Base-by-base conservation (phyloP, 495 filamentous ascomycete genomes). In the Trichoderma erinaceum region DNA sequence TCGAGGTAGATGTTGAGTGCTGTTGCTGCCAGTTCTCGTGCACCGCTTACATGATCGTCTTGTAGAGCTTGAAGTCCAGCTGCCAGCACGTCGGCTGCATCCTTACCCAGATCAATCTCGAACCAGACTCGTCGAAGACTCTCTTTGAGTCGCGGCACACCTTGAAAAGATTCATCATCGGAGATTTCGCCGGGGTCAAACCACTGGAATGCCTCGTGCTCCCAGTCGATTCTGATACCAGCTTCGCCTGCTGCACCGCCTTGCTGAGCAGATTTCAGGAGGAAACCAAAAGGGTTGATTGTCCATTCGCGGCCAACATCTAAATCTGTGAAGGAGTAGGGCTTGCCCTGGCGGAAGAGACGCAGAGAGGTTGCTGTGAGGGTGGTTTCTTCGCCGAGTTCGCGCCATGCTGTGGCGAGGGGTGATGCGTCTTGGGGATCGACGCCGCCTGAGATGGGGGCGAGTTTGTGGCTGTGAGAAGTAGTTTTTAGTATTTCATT, bases 381-480 rank as follows among this genome's bases (percentile, higher is more conserved):
- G 0, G 74, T 78, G 0, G 88, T 90, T 71, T 90, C 88, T 75
- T 91, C 88, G 4, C 70, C 66, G 16, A 91, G 75, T 71, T 89
- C 87, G 25, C 88, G 83, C 79, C 83, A 84, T 61, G 88, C 88
- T 0, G 87, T 81, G 2, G 75, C 72, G 23, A 86, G 69, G 0
- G 87, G 83, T 11, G 73, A 77, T 0, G 75, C 67, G 70, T 90
- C 88, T 3, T 71, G 66, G 15, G 72, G 15, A 4, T 86, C 82
- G 69, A 91, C 85, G 61, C 75, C 80, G 44, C 88, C 88, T 3
- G 85, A 85, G n/a, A 88, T 86, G 0, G 86, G 82, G 4, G 83
- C 87, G 32, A 84, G 76, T 68, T 80, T 81, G 69, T 87, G 77
- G 32, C 84, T 85, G 64, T 6, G 21, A 61, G 8, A 18, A 63